phyloP scores from a whole-genome alignment of 768 basidiomycete genomes.

The Termitomyces sp. region DNA sequence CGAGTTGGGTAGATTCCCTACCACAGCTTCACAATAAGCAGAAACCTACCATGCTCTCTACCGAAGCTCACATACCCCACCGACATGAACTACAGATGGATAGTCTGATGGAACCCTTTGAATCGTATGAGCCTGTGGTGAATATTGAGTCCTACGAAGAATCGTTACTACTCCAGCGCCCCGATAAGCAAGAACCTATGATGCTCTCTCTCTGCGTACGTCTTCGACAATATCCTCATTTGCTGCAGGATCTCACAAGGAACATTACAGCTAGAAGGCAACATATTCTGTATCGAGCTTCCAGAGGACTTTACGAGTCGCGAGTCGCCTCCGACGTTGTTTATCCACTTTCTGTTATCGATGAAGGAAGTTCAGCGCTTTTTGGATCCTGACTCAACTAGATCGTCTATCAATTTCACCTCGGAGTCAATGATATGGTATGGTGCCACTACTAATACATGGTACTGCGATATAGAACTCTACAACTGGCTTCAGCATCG shows the following conservation, averaged over 20 bases:
- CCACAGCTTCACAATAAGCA: background rate
- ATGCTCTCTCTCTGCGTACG: background rate
- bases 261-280: background rate
- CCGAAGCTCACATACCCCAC: background rate
- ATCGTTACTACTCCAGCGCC: background rate
- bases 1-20: background rate
- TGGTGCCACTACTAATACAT: background rate
- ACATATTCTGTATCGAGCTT: background rate
- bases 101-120: background rate
- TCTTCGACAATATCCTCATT: background rate
- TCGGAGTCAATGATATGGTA: background rate
- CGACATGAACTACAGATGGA: background rate
- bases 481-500: background rate
- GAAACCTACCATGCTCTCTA: background rate
- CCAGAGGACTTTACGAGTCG: background rate
- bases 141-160: background rate
- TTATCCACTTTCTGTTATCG: background rate
- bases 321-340: background rate
- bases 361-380: background rate
- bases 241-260: background rate
- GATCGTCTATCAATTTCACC: background rate
- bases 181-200: background rate
- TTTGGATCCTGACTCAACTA: background rate
- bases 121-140: background rate
- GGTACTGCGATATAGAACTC: background rate